Base-by-base conservation (phyloP, 371 early-diverging fungal species). In the Mucor plumbeus region DNA sequence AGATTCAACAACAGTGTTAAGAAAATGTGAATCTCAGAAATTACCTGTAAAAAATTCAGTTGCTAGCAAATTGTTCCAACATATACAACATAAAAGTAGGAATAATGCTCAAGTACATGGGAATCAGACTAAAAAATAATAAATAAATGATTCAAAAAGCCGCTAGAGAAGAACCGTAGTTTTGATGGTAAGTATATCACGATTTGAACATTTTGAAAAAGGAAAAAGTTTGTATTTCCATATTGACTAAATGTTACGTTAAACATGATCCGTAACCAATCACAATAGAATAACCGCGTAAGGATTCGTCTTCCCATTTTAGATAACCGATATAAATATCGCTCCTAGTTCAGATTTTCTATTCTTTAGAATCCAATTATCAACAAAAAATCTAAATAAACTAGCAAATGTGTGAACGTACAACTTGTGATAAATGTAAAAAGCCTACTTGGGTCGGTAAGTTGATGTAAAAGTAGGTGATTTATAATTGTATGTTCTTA, bases 401-500 rank as follows among this genome's bases (percentile, higher is more conserved):
- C n/a, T 17, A 53, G 4, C 7, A 31, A 53, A 67, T 61, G 67
- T 67, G 67, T 61, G 48, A 55, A 61, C 54, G 61, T 36, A 67
- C 61, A 33, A 68, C 59, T 31, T 68, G 68, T 35, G 54, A 53
- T 38, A 62, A 13, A 4, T 68, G 68, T 50, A 53, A 68, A 39
- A 68, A 68, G 39, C 63, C 68, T 44, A 68, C 68, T 19, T 68
- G 63, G 68, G 48, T 36, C 1, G 68, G 68, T 68, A 68, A 55
- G 57, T 40, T 1, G 3, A 1, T 0, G 33, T 21, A 1, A 14
- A 1, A 39, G 17, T 21, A 10, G 4, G n/a, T 36, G 19, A 7
- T 31, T 31, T 36, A 3, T 7, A 31, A 34, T 21, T 3, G 26
- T 26, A 26, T 26, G 17, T 48, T 17, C 9, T 26, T 21, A 26